Evolutionary conservation across 2,329 filamentous ascomycete species (phyloP).

Genomic region (Diaporthe ilicicola): DNA sequence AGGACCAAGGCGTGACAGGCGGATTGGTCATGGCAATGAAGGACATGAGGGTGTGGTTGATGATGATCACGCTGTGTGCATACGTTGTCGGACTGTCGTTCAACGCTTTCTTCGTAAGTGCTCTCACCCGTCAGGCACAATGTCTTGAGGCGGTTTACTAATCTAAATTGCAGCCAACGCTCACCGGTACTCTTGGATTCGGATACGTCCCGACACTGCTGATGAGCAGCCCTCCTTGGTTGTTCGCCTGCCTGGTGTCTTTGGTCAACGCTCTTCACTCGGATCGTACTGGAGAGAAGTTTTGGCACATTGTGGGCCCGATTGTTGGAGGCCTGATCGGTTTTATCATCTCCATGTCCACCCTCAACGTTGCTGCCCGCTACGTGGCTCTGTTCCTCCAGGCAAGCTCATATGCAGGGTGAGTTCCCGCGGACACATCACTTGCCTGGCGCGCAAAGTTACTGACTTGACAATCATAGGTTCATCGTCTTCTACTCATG

Average conservation of each 20-base stretch:
- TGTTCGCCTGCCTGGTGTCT: constrained; percentile 66
- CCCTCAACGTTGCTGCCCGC: constrained; percentile 62
- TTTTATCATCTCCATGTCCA: constrained; percentile 69
- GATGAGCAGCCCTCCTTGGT: constrained; percentile 66
- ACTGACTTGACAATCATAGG: constrained; percentile 41
- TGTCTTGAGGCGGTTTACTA: neutral
- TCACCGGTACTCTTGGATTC: constrained; percentile 63
- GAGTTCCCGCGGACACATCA: constrained; percentile 44
- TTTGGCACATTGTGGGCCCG: constrained; percentile 65
- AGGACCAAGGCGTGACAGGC: constrained; percentile 58
- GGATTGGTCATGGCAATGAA: constrained; percentile 67
- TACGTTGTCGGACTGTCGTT: constrained; percentile 68
- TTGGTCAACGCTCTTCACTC: constrained; percentile 64
- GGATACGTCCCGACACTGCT: constrained; percentile 60
- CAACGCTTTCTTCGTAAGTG: constrained; percentile 64
- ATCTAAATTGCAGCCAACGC: constrained; percentile 48
- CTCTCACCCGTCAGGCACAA: no score
- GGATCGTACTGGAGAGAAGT: constrained; percentile 64
- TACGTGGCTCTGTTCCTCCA: constrained; percentile 70
- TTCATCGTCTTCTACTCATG: constrained; percentile 68
- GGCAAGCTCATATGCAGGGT: constrained; percentile 63
- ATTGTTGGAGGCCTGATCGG: constrained; percentile 62
- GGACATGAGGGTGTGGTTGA: constrained; percentile 69
- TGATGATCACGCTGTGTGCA: constrained; percentile 69
- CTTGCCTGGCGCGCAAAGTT: constrained; percentile 41